Conservation (phyloP, 2,329 filamentous ascomycete genomes). For the Aspergillus pseudoviridinutans region DNA sequence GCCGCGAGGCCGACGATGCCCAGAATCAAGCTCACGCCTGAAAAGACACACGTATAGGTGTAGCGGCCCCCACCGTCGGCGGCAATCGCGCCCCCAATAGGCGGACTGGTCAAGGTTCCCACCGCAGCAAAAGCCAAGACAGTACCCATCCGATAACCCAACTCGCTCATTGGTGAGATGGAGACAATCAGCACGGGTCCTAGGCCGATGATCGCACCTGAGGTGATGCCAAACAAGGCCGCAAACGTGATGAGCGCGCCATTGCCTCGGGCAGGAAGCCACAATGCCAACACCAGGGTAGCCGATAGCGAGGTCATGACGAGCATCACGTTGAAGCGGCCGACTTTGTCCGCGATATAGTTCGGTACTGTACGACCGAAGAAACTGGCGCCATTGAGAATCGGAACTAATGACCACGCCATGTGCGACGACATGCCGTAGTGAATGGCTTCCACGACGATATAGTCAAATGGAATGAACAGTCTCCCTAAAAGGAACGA, state of each 20-base stretch:
- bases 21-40: not conserved
- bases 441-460: not conserved
- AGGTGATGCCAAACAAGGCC: constrained; percentile 1
- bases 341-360: constrained; percentile 1
- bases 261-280: constrained; percentile 1
- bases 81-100: constrained; percentile 5
- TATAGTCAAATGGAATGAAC: not conserved
- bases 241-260: constrained; percentile 1
- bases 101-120: constrained; percentile 2
- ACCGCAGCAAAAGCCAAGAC: constrained; percentile 3
- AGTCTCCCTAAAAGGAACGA: not conserved
- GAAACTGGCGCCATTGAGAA: not conserved
- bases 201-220: constrained; percentile 4
- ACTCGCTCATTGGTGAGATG: constrained; percentile 1
- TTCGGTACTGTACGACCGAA: constrained; percentile 3
- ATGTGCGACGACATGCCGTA: not conserved
- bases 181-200: not conserved
- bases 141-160: constrained; percentile 4
- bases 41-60: constrained; percentile 4
- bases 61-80: not conserved
- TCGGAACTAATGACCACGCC: not conserved
- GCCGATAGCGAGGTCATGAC: not conserved
- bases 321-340: constrained; percentile 4
- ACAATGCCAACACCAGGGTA: constrained; percentile 4
- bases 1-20: too few species aligned